These are phyloP conservation scores for Magnaporthiopsis incrustans DNA, from an alignment of 2,329 filamentous ascomycete genomes.

Conservation along the genomic window DNA sequence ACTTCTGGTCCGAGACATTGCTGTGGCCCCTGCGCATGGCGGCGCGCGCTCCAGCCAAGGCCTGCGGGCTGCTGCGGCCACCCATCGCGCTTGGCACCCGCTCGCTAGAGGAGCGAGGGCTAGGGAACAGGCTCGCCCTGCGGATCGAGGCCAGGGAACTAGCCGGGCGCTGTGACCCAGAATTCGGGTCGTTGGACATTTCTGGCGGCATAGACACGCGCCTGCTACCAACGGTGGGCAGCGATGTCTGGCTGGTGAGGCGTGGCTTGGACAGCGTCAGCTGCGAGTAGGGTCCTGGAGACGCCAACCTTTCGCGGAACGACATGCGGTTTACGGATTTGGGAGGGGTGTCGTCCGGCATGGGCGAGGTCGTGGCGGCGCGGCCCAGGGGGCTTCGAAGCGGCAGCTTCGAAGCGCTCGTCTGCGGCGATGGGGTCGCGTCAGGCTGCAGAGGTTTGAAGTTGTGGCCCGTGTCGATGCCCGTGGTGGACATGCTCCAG, in stretches of 20 bases:
- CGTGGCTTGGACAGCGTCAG: constrained; percentile 36
- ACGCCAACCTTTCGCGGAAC: constrained; percentile 45
- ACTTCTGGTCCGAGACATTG: constrained; percentile 21
- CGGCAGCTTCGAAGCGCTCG: constrained; percentile 40
- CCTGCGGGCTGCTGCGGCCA: constrained; percentile 29
- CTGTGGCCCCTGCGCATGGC: constrained; percentile 31
- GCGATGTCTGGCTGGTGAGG: constrained; percentile 34
- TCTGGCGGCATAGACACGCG: constrained; percentile 46
- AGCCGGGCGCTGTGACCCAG: constrained; percentile 36
- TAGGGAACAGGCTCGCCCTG: constrained; percentile 47
- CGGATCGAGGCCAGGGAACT: constrained; percentile 46
- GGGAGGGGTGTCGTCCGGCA: constrained; percentile 36
- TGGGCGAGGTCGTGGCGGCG: constrained; percentile 39
- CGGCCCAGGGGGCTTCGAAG: constrained; percentile 41
- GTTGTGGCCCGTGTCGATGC: constrained; percentile 59
- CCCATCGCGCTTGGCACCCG: background rate
- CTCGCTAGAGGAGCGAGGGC: constrained; percentile 27
- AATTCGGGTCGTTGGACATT: constrained; percentile 14
- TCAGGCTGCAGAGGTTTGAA: constrained; percentile 54
- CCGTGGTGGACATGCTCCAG: constrained; percentile 63
- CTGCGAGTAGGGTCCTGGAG: constrained; percentile 40
- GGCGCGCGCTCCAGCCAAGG: constrained; percentile 35
- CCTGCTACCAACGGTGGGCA: constrained; percentile 34
- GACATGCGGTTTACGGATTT: constrained; percentile 37
- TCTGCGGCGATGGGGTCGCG: constrained; percentile 50